Evolutionary conservation across 2,329 filamentous ascomycete genomes (phyloP), one percentile per base, ranked within the genome.

Genomic region (Thelonectria rubi): DNA sequence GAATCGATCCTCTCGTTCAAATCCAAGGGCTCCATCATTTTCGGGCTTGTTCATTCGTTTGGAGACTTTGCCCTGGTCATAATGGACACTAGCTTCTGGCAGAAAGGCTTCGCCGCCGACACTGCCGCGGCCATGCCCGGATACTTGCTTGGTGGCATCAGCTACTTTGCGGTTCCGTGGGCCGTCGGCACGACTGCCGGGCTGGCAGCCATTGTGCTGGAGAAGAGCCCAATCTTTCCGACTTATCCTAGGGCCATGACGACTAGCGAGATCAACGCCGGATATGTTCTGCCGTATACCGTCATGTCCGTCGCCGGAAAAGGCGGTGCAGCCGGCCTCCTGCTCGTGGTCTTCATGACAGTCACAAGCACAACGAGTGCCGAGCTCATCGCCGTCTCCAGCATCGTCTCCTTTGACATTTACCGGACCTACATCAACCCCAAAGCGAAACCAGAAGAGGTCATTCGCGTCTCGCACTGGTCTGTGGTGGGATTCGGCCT

Each of bases 391-490:
- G 91, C 92, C 3, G 91, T 95, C 5, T 93, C 90, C 3, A 92
- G 89, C 1, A 94, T 95, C 75, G 58, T 89, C 76, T 94, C 92
- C 0, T 94, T 94, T 73, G 92, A 95, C 72, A 83, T 94, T 66
- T 95, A 94, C 77, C 88, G 92, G 65, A 92, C 90, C 1, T 95
- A 96, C 75, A 84, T 94, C 79, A 90, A 94, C 65, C 91, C 91
- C 0, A 73, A 79, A 0, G 91, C 92, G 7, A 88, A 84, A 50
- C 91, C 91, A 24, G 87, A 86, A 71, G 84, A 85, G 42, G 84
- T 95, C 2, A 62, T 62, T 17, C 59, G 54, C 4, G 37, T 58
- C 10, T 58, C 49, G 7, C 59, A 62, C n/a, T 62, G 54, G 54
- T 47, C 54, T 24, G 59, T 62, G 0, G 59, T 62, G 5, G 43